phyloP scores from a whole-genome alignment of 2,329 filamentous ascomycete species.

The Scleromitrula shiraiana region DNA sequence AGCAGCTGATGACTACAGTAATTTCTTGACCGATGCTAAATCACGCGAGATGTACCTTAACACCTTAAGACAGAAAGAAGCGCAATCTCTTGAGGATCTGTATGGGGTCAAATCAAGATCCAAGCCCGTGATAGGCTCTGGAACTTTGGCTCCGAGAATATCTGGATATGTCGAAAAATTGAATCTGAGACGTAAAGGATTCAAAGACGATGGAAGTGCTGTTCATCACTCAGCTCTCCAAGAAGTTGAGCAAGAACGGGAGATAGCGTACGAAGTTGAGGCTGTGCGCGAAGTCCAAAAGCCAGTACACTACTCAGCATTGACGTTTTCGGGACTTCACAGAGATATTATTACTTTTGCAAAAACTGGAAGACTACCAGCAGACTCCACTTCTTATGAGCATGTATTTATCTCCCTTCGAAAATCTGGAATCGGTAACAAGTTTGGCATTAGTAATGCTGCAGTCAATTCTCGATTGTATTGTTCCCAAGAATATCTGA shows the following conservation, averaged over 20 bases:
- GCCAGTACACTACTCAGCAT: conserved; percentile 31
- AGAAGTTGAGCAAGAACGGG: conserved; percentile 43
- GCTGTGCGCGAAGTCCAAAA: conserved; percentile 38
- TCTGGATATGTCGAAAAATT: conserved; percentile 28
- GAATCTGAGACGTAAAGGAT: conserved; percentile 27
- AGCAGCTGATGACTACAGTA: conserved; percentile 35
- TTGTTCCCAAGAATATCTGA: conserved; percentile 40
- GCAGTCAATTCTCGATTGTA: conserved; percentile 29
- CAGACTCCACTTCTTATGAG: conserved; percentile 32
- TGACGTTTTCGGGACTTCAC: conserved; percentile 40
- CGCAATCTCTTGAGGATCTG: conserved; percentile 48
- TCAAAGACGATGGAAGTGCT: conserved; percentile 37
- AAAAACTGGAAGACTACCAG: conserved; percentile 35
- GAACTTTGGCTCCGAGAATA: conserved; percentile 21
- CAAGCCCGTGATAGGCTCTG: conserved; percentile 9
- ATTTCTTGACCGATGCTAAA: conserved; percentile 32
- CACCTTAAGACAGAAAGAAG: conserved; percentile 43
- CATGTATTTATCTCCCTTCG: conserved; percentile 37
- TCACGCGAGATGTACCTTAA: conserved; percentile 36
- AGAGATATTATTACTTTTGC: conserved; percentile 39
- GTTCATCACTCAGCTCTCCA: conserved; percentile 44
- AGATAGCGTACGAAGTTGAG: conserved; percentile 39
- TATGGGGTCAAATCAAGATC: conserved; percentile 38
- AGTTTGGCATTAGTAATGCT: conserved; percentile 25
- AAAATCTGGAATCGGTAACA: conserved; percentile 32